Conservation (phyloP, 805 yeast genomes). For the Alloascoidea hylecoeti region DNA sequence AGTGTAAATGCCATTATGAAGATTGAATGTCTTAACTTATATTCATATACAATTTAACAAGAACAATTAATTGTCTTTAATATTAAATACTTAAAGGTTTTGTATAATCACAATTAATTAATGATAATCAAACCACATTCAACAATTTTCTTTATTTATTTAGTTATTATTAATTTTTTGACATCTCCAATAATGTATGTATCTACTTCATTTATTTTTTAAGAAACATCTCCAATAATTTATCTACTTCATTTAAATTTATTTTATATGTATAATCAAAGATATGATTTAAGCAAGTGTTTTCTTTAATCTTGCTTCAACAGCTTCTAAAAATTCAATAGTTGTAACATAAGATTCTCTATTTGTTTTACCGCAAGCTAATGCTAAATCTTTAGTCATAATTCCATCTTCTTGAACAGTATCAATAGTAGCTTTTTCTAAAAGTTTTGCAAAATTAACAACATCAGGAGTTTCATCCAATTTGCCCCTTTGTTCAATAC, state of each 20-base stretch:
- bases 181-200: too few species aligned
- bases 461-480: slow-evolving; percentile 82
- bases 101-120: too few species aligned
- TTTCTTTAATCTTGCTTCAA: slow-evolving; percentile 44
- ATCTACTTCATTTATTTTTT: not conserved
- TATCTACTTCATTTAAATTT: too few species aligned
- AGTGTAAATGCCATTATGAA: too few species aligned
- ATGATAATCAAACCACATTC: not conserved
- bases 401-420: slow-evolving; percentile 73
- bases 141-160: not conserved
- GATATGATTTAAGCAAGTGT: too few species aligned
- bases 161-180: too few species aligned
- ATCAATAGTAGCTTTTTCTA: slow-evolving; percentile 77
- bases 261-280: too few species aligned
- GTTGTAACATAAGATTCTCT: slow-evolving; percentile 79
- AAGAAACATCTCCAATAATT: too few species aligned
- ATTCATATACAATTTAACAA: too few species aligned
- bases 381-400: slow-evolving; percentile 94
- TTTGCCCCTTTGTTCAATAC: slow-evolving; percentile 83
- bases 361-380: slow-evolving; percentile 77
- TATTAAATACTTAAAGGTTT: too few species aligned
- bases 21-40: too few species aligned
- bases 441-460: slow-evolving; percentile 55
- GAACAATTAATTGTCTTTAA: too few species aligned
- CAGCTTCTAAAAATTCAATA: slow-evolving; percentile 80